A percentile compares a stretch with the other conserved stretches of the same genome.
phyloP scores from a whole-genome alignment of 140 eudicot genomes.

The Erigeron philadelphicus region DNA sequence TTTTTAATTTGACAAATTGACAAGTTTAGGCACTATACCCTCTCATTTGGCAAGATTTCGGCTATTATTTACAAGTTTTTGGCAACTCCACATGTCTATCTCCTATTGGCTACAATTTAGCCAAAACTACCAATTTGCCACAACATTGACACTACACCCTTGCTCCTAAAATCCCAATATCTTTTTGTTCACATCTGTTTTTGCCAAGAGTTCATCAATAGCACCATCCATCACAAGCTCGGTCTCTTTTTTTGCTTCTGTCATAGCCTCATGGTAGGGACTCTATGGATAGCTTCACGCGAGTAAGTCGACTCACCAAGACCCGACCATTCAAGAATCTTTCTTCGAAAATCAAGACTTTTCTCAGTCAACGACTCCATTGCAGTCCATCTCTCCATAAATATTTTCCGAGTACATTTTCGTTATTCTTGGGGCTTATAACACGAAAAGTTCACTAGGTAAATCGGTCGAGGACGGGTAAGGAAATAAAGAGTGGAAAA shows the following conservation, averaged over 20 bases:
- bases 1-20: too few species aligned
- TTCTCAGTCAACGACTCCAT: slow-evolving; percentile 51
- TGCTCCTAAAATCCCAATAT: slow-evolving; percentile 68
- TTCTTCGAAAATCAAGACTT: slow-evolving; percentile 62
- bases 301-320: slow-evolving; percentile 76
- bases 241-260: slow-evolving; percentile 81
- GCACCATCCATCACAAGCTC: slow-evolving; percentile 87
- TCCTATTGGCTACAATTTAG: too few species aligned
- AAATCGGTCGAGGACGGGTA: slow-evolving; percentile 74
- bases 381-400: slow-evolving; percentile 54
- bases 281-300: slow-evolving; percentile 67
- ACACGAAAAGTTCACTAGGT: slow-evolving; percentile 74
- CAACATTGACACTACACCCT: too few species aligned
- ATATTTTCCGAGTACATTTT: slow-evolving; percentile 69
- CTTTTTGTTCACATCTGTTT: slow-evolving; percentile 68
- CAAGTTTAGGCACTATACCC: too few species aligned
- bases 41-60: too few species aligned
- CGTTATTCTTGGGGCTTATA: slow-evolving; percentile 69
- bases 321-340: slow-evolving; percentile 82
- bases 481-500: slow-evolving; percentile 62
- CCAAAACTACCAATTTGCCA: too few species aligned
- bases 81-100: too few species aligned
- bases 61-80: too few species aligned
- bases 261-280: slow-evolving; percentile 78
- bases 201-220: slow-evolving; percentile 62